A percentile compares a stretch with the other conserved stretches of the same genome.
phyloP scores from a whole-genome alignment of 2,329 filamentous ascomycete genomes.

The Dothidotthia symphoricarpi region DNA sequence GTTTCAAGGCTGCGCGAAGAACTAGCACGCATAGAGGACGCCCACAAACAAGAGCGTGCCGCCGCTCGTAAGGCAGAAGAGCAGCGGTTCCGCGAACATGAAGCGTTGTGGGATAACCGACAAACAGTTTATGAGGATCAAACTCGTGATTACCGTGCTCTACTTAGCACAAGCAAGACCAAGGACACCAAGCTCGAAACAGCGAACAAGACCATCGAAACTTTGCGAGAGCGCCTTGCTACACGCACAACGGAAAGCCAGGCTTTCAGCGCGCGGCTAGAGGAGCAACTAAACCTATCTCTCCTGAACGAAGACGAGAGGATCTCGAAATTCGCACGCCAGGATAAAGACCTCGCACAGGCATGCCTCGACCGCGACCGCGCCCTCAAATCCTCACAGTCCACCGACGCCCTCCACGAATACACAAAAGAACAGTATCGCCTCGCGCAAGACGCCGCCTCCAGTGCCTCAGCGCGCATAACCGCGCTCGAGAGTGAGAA shows the following conservation, averaged over 20 bases:
- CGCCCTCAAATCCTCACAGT: slow-evolving; percentile 34
- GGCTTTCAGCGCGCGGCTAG: slow-evolving; percentile 13
- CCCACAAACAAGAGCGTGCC: slow-evolving; percentile 8
- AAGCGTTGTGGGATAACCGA: slow-evolving; percentile 23
- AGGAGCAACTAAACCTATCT: slow-evolving; percentile 18
- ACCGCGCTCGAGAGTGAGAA: slow-evolving; percentile 15
- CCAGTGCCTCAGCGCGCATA: slow-evolving; percentile 8
- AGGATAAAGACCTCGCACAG: slow-evolving; percentile 23
- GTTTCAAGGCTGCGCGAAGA: slow-evolving; percentile 8
- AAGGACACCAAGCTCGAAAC: slow-evolving; percentile 17
- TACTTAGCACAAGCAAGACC: slow-evolving; percentile 19
- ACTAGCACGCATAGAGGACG: slow-evolving; percentile 7
- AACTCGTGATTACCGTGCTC: slow-evolving; percentile 14
- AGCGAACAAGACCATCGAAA: slow-evolving; percentile 13
- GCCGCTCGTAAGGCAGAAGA: slow-evolving; percentile 10
- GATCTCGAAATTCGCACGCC: slow-evolving; percentile 21
- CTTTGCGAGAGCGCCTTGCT: slow-evolving; percentile 19
- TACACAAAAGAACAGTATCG: slow-evolving; percentile 60
- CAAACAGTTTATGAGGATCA: slow-evolving; percentile 30
- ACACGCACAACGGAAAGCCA: slow-evolving; percentile 12
- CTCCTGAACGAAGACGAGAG: slow-evolving; percentile 26
- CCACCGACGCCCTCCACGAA: slow-evolving; percentile 49
- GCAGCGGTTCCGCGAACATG: slow-evolving; percentile 16
- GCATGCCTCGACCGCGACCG: slow-evolving; percentile 17
- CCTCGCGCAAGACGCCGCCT: slow-evolving; percentile 13